Percentiles rank a stretch among this genome's conserved stretches.
These are phyloP conservation scores for Colletotrichum sp. DNA, from an alignment of 2,329 filamentous ascomycete species.

Conservation along the genomic window DNA sequence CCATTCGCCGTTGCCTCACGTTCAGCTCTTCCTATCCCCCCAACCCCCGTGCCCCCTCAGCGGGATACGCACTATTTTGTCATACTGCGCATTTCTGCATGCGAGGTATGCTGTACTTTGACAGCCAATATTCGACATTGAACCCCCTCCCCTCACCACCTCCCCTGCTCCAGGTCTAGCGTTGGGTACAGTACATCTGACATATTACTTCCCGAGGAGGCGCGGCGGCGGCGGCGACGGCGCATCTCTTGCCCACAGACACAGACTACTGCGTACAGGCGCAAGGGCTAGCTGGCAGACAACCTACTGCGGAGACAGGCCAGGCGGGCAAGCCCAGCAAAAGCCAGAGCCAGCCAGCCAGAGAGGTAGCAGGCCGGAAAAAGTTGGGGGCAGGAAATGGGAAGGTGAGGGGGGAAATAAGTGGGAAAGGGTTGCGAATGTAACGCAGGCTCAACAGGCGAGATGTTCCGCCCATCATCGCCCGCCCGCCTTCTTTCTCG, in stretches of 20 bases:
- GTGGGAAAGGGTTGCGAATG: conserved; percentile 18
- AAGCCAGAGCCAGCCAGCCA: background rate
- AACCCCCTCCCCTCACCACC: background rate
- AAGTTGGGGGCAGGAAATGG: conserved; percentile 5
- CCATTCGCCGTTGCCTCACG: background rate
- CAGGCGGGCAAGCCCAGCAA: background rate
- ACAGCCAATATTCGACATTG: background rate
- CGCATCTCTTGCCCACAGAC: conserved; percentile 14
- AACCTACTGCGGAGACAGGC: background rate
- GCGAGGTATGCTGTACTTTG: background rate
- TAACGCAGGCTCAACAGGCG: conserved; percentile 18
- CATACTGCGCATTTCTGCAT: conserved; percentile 14
- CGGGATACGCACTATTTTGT: conserved; percentile 10
- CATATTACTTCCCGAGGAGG: conserved; percentile 17
- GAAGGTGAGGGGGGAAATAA: background rate
- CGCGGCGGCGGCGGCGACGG: conserved; percentile 5
- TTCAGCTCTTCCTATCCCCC: background rate
- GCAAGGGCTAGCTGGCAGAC: background rate
- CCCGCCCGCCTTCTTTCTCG: background rate
- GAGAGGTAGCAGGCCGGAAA: background rate
- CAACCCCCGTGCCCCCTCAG: background rate
- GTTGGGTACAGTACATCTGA: conserved; percentile 15
- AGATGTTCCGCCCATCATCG: conserved; percentile 9
- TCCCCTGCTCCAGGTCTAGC: background rate
- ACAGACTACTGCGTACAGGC: background rate